Percentiles rank a stretch among this genome's conserved stretches.
Evolutionary conservation across 805 yeast genomes (phyloP).

Genomic region (Saccharomycopsis sp.): DNA sequence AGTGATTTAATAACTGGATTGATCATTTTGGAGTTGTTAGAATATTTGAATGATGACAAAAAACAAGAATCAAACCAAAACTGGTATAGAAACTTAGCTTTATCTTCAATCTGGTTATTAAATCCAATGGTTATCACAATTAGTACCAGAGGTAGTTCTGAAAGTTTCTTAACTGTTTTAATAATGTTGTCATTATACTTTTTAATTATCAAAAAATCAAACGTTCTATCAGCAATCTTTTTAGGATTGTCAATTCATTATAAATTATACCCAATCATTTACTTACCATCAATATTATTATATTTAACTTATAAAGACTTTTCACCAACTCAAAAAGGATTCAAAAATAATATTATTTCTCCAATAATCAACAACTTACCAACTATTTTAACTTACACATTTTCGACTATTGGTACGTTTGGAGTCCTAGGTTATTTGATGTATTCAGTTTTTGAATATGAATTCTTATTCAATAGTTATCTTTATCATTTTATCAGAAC

Average conservation of each 20-base stretch:
- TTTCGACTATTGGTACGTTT: constrained; percentile 35
- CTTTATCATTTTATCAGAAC: constrained; percentile 72
- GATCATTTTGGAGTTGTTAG: constrained; percentile 36
- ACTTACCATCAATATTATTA: constrained; percentile 60
- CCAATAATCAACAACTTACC: background rate
- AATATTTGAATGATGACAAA: constrained; percentile 16
- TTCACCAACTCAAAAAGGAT: background rate
- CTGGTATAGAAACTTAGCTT: constrained; percentile 29
- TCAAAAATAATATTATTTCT: background rate
- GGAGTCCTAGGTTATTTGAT: constrained; percentile 40
- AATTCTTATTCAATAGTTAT: constrained; percentile 68
- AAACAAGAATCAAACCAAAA: too few relatives aligned
- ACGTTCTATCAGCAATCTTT: constrained; percentile 33
- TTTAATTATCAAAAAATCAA: constrained; percentile 29
- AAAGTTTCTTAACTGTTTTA: constrained; percentile 74
- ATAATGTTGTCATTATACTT: constrained; percentile 48
- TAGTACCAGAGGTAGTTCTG: constrained; percentile 88
- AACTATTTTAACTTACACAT: constrained; percentile 21
- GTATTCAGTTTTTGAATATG: constrained; percentile 63
- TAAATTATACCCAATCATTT: constrained; percentile 86
- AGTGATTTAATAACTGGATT: constrained; percentile 79
- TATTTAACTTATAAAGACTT: constrained; percentile 18
- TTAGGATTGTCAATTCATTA: constrained; percentile 80
- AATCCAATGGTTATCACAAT: constrained; percentile 95
- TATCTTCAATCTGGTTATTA: constrained; percentile 67